phyloP scores from a whole-genome alignment of 768 basidiomycete genomes.

The Russula dissimulans region DNA sequence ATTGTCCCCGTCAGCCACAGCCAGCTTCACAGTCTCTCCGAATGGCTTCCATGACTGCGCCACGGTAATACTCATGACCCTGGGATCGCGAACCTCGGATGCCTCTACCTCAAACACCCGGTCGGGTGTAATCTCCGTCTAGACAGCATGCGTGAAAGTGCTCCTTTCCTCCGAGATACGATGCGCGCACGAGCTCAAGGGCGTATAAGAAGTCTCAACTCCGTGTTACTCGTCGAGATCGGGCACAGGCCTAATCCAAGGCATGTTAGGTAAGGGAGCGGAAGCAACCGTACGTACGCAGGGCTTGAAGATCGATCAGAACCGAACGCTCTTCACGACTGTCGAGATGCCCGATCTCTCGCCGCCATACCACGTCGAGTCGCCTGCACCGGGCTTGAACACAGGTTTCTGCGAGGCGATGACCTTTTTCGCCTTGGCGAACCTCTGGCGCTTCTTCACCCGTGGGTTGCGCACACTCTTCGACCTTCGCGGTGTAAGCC shows the following conservation, averaged over 20 bases:
- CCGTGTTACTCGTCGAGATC: too few relatives aligned
- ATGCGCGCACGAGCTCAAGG: background rate
- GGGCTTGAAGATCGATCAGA: slow-evolving; percentile 27
- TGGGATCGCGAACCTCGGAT: background rate
- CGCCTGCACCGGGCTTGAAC: slow-evolving; percentile 80
- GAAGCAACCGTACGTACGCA: background rate
- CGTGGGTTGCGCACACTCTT: slow-evolving; percentile 93
- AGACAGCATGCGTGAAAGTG: background rate
- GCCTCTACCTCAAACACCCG: background rate
- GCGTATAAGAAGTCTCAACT: background rate
- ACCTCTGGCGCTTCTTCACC: slow-evolving; percentile 91
- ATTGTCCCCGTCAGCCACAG: background rate
- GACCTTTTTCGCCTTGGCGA: slow-evolving; percentile 93
- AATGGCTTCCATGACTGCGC: too few relatives aligned
- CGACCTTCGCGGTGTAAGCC: slow-evolving; percentile 81
- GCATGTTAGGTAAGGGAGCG: background rate
- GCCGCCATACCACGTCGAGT: slow-evolving; percentile 72
- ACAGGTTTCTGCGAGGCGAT: slow-evolving; percentile 81
- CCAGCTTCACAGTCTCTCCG: background rate
- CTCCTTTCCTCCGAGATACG: background rate
- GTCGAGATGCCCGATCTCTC: slow-evolving; percentile 90
- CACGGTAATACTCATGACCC: too few relatives aligned
- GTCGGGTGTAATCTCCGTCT: background rate
- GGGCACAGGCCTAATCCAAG: background rate
- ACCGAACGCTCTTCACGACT: slow-evolving; percentile 76